Conservation (phyloP, 2,329 filamentous ascomycete species). For the Alternaria longipes region DNA sequence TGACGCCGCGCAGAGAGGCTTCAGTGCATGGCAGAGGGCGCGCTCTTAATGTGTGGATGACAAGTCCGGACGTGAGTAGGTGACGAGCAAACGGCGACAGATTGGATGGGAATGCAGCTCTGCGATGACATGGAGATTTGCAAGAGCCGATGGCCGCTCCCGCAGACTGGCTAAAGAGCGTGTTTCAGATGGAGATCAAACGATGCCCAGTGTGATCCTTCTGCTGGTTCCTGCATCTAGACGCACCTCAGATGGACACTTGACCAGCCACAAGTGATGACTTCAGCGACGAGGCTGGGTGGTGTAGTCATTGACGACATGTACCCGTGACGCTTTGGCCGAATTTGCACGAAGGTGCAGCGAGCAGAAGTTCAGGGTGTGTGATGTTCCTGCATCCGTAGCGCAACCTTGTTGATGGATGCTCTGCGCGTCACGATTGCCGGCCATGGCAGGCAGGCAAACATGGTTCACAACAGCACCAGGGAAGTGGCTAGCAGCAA, state of each 20-base stretch:
- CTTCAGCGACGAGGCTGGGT: constrained; percentile 29
- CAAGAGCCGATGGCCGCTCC: constrained; percentile 28
- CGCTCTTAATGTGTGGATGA: constrained; percentile 21
- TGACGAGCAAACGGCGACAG: constrained; percentile 12
- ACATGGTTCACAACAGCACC: constrained; percentile 3
- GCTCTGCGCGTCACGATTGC: constrained; percentile 6
- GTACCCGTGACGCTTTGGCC: constrained; percentile 23
- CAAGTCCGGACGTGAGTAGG: background rate
- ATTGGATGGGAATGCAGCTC: constrained; percentile 17
- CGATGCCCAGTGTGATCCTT: constrained; percentile 45
- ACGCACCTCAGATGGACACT: constrained; percentile 32
- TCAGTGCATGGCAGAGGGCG: constrained; percentile 14
- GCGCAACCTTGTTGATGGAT: constrained; percentile 3
- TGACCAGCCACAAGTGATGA: constrained; percentile 38
- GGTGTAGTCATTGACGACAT: constrained; percentile 21
- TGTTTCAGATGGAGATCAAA: constrained; percentile 53
- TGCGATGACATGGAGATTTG: constrained; percentile 16
- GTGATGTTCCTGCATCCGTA: constrained; percentile 23
- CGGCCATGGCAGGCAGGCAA: background rate
- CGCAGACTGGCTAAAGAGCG: constrained; percentile 28
- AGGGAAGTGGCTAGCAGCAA: background rate
- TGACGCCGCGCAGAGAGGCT: constrained; percentile 37
- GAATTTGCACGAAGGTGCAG: constrained; percentile 21
- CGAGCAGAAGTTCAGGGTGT: constrained; percentile 11
- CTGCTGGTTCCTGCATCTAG: constrained; percentile 50